Evolutionary conservation across 352 stramenopile genomes (phyloP), one percentile per base, ranked within the genome.

Genomic region (Ochromonadaceae sp.): DNA sequence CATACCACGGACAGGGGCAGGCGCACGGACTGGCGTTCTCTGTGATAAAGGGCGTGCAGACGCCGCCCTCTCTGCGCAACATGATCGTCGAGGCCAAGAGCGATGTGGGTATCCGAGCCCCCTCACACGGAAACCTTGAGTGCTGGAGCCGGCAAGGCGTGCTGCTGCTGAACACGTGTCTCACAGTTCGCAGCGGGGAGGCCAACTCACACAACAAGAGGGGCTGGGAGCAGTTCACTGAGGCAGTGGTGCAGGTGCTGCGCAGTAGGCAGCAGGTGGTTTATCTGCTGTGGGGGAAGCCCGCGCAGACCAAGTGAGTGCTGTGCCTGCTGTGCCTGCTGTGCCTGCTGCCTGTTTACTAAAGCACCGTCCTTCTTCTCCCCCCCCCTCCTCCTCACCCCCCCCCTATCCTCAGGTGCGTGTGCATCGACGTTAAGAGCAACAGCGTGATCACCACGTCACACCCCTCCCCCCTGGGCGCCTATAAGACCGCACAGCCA

Each of bases 251-350:
- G 44, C 74, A 82, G 49, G 73, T 75, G 50, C 71, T 95, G 44
- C 90, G 79, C 59, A 74, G 76, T 57, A 65, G 88, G 58, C 67
- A 81, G 32, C 72, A 70, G 20, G 77, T 98, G 20, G 93, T 99
- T 0, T 99, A 98, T 73, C 67, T 99, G 66, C 77, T 98, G 7
- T 99, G 94, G 94, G 94, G 94, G 25, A 96, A 95, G 65, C 91
- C 90, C 35, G 92, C 92, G 10, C 83, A 93, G 55, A 12, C 35
- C 34, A 63, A 63, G 55, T 63, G n/a, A 34, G 55, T 22, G 30
- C 48, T 49, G 22, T 58, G 22, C 14, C 36, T 55, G n/a, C n/a
- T n/a, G n/a, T n/a, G n/a, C n/a, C n/a, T n/a, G n/a, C n/a, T n/a
- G n/a, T n/a, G n/a, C n/a, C n/a, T n/a, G n/a, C n/a, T n/a, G n/a